Percentiles rank a stretch among this genome's conserved stretches.
These are phyloP conservation scores for Scutellaria galericulata DNA, from an alignment of 257 asterid genomes.

Conservation along the genomic window DNA sequence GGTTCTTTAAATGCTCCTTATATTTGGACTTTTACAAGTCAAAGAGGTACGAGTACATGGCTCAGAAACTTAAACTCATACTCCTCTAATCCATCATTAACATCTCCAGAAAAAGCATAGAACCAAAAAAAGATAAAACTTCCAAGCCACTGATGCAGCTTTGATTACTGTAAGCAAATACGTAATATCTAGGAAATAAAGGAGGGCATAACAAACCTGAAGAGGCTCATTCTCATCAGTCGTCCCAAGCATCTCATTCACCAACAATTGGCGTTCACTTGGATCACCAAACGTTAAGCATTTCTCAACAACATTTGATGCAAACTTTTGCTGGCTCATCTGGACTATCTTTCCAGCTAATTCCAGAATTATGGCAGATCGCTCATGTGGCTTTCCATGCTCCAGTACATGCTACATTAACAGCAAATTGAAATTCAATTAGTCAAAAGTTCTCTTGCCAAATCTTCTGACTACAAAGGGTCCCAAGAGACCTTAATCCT, in stretches of 20 bases:
- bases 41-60: neutral
- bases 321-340: conserved; percentile 99
- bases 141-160: neutral
- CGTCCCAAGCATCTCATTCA: conserved; percentile 97
- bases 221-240: conserved; percentile 99
- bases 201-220: conserved; percentile 58
- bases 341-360: conserved; percentile 92
- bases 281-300: conserved; percentile 88
- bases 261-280: conserved; percentile 75
- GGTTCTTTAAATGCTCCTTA: conserved; percentile 5
- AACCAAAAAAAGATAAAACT: neutral
- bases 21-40: neutral
- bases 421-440: neutral
- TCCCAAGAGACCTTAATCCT: conserved; percentile 11
- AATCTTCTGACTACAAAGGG: neutral
- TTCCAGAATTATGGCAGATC: conserved; percentile 79
- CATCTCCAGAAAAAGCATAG: conserved; percentile 20
- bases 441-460: conserved; percentile 19
- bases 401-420: conserved; percentile 73
- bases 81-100: conserved; percentile 4
- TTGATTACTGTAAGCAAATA: neutral
- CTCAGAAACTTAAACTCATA: conserved; percentile 1
- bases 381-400: conserved; percentile 94
- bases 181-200: neutral
- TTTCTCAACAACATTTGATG: conserved; percentile 97